phyloP scores from a whole-genome alignment of 164 flowering plant genomes.

The Tetrastigma voinierianum region DNA sequence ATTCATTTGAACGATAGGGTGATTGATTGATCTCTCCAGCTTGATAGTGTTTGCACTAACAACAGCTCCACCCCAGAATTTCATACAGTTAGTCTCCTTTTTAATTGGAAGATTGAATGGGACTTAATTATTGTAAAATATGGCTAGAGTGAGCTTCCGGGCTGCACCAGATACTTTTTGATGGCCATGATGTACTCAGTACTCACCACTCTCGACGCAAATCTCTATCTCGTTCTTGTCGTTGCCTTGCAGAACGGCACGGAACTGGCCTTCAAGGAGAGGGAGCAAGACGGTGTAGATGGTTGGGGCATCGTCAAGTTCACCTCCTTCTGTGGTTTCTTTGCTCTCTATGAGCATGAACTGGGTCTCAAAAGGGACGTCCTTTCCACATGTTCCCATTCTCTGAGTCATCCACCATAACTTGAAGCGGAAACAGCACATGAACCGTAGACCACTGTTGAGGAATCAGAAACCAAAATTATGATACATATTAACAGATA shows the following conservation, averaged over 20 bases:
- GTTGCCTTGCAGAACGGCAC: constrained; percentile 92
- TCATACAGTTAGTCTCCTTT: constrained; percentile 11
- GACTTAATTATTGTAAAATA: constrained; percentile 12
- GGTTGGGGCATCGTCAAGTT: constrained; percentile 42
- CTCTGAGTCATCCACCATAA: constrained; percentile 99
- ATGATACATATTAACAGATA: no score
- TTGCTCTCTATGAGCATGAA: constrained; percentile 93
- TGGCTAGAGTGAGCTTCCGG: constrained; percentile 2
- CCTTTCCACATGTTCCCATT: constrained; percentile 87
- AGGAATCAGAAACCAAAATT: background rate
- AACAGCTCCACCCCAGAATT: constrained; percentile 31
- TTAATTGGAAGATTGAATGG: constrained; percentile 6
- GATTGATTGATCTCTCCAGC: constrained; percentile 21
- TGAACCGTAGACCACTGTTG: constrained; percentile 74
- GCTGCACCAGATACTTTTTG: constrained; percentile 18
- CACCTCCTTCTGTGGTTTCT: constrained; percentile 35
- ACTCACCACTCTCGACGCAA: constrained; percentile 97
- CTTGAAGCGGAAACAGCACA: constrained; percentile 93
- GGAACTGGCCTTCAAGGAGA: constrained; percentile 85
- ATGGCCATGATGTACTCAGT: constrained; percentile 47
- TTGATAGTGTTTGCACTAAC: constrained; percentile 16
- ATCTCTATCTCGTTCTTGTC: constrained; percentile 81
- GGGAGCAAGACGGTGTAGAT: constrained; percentile 89
- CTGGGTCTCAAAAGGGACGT: constrained; percentile 91
- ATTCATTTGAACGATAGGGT: constrained; percentile 15